Conservation (phyloP, 441 rosid species). For the Adansonia madagascariensis region DNA sequence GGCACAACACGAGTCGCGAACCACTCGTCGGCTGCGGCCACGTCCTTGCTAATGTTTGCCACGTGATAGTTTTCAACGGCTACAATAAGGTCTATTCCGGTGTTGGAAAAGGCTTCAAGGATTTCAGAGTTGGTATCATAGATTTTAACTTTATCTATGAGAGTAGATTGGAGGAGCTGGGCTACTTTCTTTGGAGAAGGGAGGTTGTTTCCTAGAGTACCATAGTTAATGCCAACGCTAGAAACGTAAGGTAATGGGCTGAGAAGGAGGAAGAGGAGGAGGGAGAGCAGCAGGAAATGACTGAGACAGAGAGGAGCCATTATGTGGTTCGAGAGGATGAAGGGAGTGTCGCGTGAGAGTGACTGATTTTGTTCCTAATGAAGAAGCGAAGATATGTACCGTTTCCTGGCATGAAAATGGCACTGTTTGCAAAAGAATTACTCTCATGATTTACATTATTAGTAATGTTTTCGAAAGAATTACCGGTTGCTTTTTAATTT, state of each 20-base stretch:
- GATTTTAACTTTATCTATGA: constrained; percentile 67
- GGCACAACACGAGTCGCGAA: constrained; percentile 52
- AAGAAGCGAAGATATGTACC: background rate
- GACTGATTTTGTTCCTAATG: background rate
- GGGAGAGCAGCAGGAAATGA: constrained; percentile 9
- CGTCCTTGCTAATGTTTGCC: constrained; percentile 49
- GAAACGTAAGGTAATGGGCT: constrained; percentile 23
- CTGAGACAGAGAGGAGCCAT: constrained; percentile 32
- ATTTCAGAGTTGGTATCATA: constrained; percentile 71
- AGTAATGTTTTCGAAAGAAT: background rate
- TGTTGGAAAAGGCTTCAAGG: constrained; percentile 67
- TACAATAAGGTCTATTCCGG: constrained; percentile 63
- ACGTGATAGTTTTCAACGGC: constrained; percentile 61
- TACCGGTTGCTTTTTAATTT: background rate
- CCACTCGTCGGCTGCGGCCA: constrained; percentile 59
- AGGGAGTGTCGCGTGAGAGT: background rate
- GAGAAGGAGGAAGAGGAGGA: constrained; percentile 36
- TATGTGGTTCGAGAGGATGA: constrained; percentile 20
- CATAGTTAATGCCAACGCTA: constrained; percentile 68
- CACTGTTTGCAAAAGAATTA: constrained; percentile 5
- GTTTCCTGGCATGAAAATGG: constrained; percentile 10
- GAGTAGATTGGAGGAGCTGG: constrained; percentile 69
- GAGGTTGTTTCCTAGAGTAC: constrained; percentile 68
- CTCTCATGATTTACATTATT: background rate
- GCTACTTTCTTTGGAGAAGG: constrained; percentile 67